phyloP scores from a whole-genome alignment of 257 asterid genomes.

The Cruciata laevipes region DNA sequence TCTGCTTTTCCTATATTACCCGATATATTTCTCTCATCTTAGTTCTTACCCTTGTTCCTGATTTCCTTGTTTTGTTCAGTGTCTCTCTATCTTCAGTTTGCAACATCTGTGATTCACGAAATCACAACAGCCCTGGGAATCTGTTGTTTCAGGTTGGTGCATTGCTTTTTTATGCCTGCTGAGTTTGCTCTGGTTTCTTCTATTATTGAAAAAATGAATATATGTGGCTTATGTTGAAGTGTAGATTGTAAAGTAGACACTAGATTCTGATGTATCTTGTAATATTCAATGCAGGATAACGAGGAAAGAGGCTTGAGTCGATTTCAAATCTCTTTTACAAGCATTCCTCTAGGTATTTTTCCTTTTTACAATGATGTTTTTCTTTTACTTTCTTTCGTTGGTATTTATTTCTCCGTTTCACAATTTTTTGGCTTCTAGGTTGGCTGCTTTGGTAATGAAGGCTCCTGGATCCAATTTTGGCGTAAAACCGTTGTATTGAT shows the following conservation, averaged over 20 bases:
- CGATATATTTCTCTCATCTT: background rate
- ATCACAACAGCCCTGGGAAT: constrained; percentile 91
- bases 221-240: background rate
- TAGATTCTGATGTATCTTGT: constrained; percentile 9
- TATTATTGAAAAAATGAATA: background rate
- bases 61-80: constrained; percentile 33
- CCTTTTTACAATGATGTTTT: background rate
- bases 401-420: background rate
- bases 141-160: constrained; percentile 81
- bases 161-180: background rate
- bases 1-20: background rate
- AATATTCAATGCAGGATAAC: constrained; percentile 55
- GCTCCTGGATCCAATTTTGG: background rate
- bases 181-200: background rate
- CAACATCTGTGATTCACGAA: constrained; percentile 82
- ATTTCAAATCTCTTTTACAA: background rate
- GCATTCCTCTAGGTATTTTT: constrained; percentile 1
- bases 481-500: background rate
- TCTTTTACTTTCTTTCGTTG: background rate
- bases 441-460: background rate
- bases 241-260: background rate
- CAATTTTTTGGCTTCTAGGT: background rate
- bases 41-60: background rate
- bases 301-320: constrained; percentile 76
- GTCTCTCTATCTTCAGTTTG: constrained; percentile 75